Conservation (phyloP, 768 basidiomycete genomes). For the Glaciozyma martinii region DNA sequence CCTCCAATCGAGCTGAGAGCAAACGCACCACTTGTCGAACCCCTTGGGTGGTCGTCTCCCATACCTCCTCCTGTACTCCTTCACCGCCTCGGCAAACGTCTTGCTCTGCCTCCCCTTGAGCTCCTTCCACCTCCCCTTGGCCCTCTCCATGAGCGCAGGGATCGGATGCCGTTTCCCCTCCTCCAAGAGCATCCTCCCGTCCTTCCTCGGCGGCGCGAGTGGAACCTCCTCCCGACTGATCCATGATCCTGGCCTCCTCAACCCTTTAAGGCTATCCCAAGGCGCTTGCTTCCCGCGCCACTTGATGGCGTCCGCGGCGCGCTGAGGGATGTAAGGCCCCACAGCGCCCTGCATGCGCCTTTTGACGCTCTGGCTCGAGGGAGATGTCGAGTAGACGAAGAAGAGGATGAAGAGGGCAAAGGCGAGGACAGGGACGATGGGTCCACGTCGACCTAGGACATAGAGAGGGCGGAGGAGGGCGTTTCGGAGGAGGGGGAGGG, state of each 20-base stretch:
- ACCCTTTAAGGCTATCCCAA: background rate
- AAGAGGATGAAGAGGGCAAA: slow-evolving; percentile 16
- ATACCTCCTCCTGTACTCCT: slow-evolving; percentile 40
- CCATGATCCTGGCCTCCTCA: background rate
- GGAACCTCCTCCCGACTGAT: background rate
- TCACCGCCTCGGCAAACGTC: slow-evolving; percentile 39
- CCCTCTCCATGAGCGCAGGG: slow-evolving; percentile 37
- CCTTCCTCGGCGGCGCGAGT: slow-evolving; percentile 18
- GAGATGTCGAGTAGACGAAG: slow-evolving; percentile 25
- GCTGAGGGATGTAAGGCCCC: slow-evolving; percentile 26
- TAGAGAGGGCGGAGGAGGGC: slow-evolving; percentile 28
- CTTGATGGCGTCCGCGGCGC: slow-evolving; percentile 27
- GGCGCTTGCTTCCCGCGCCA: slow-evolving; percentile 8
- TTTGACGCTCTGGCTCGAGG: slow-evolving; percentile 14
- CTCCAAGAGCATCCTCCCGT: slow-evolving; percentile 27
- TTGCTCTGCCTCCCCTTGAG: slow-evolving; percentile 38
- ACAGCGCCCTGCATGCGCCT: slow-evolving; percentile 22
- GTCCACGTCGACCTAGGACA: slow-evolving; percentile 27
- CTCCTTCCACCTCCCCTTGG: slow-evolving; percentile 40
- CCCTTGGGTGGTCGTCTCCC: slow-evolving; percentile 41
- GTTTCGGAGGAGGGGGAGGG: slow-evolving; percentile 7
- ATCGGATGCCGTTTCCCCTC: slow-evolving; percentile 39
- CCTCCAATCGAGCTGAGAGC: background rate
- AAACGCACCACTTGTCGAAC: slow-evolving; percentile 37
- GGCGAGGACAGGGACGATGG: slow-evolving; percentile 24